Conservation (phyloP, 2,329 filamentous ascomycete genomes). For the Beauveria sp. region DNA sequence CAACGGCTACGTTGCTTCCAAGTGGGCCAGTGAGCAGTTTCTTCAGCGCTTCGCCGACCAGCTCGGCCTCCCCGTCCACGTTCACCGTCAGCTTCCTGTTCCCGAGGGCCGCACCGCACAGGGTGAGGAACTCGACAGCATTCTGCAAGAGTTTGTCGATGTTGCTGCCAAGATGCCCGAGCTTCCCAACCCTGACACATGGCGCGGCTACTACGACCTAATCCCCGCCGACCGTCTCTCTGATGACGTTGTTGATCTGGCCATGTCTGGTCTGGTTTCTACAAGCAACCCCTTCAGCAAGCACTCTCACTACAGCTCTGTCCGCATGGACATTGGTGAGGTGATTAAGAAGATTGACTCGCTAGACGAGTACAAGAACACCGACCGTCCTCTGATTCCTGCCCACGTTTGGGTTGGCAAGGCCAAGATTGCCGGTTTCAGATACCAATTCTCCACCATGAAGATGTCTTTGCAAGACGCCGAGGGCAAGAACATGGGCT, state of each 20-base stretch:
- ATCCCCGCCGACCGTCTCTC: slow-evolving; percentile 12
- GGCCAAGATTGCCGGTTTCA: slow-evolving; percentile 12
- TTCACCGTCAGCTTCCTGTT: slow-evolving; percentile 15
- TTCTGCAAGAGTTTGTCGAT: slow-evolving; percentile 11
- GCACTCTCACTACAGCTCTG: slow-evolving; percentile 12
- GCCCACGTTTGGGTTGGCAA: slow-evolving; percentile 12
- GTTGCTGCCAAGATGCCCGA: slow-evolving; percentile 11
- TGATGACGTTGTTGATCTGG: slow-evolving; percentile 10
- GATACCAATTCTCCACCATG: slow-evolving; percentile 12
- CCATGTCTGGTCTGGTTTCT: slow-evolving; percentile 8
- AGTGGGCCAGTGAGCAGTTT: slow-evolving; percentile 27
- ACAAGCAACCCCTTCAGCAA: slow-evolving; percentile 5
- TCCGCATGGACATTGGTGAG: slow-evolving; percentile 12
- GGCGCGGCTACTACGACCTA: slow-evolving; percentile 11
- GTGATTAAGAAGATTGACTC: slow-evolving; percentile 12
- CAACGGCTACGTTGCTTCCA: slow-evolving; percentile 26
- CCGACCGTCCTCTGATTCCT: slow-evolving; percentile 9
- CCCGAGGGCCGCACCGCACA: slow-evolving; percentile 9
- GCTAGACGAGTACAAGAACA: slow-evolving; percentile 9
- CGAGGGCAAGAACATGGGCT: slow-evolving; percentile 11
- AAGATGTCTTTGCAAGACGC: slow-evolving; percentile 10
- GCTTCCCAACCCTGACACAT: slow-evolving; percentile 11
- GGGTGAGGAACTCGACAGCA: slow-evolving; percentile 11
- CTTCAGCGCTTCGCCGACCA: slow-evolving; percentile 18
- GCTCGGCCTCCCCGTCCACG: slow-evolving; percentile 6